These are phyloP conservation scores for Phytophthora nicotianae DNA, from an alignment of 352 stramenopile genomes.

Conservation along the genomic window DNA sequence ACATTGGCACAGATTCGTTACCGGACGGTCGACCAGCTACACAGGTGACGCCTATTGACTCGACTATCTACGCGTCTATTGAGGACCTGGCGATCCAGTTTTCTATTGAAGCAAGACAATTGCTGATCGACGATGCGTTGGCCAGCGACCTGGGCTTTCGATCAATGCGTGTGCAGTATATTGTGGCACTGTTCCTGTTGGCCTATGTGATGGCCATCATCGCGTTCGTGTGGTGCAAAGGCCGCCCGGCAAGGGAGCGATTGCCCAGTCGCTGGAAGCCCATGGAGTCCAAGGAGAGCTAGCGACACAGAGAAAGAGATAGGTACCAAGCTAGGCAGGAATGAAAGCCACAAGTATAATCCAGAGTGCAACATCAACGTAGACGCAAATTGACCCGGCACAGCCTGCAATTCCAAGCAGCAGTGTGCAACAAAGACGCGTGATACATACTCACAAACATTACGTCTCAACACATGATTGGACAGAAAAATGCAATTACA, in stretches of 20 bases:
- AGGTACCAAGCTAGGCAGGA: constrained; percentile 16
- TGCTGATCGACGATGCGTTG: constrained; percentile 57
- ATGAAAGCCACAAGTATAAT: constrained; percentile 18
- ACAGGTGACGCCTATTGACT: constrained; percentile 65
- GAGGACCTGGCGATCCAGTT: constrained; percentile 84
- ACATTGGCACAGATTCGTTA: constrained; percentile 77
- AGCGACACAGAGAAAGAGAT: constrained; percentile 12
- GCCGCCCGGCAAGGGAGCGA: constrained; percentile 65
- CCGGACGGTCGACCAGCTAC: constrained; percentile 70
- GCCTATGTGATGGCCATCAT: constrained; percentile 75
- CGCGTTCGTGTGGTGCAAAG: constrained; percentile 79
- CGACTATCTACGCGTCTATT: constrained; percentile 79
- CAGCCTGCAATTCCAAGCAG: background rate
- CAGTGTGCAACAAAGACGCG: constrained; percentile 4
- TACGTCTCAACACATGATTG: background rate
- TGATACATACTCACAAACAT: background rate
- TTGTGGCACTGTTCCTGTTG: constrained; percentile 71
- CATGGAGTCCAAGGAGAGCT: constrained; percentile 77
- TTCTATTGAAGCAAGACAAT: constrained; percentile 67
- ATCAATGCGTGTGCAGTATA: constrained; percentile 56
- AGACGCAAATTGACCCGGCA: constrained; percentile 12
- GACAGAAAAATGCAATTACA: background rate
- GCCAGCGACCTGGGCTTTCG: constrained; percentile 40
- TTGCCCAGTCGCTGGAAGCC: constrained; percentile 83
- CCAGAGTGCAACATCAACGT: constrained; percentile 16